A percentile compares a stretch with the other conserved stretches of the same genome.
Evolutionary conservation across 306 rosid genomes (phyloP).

Genomic region (Dalbergia oliveri): DNA sequence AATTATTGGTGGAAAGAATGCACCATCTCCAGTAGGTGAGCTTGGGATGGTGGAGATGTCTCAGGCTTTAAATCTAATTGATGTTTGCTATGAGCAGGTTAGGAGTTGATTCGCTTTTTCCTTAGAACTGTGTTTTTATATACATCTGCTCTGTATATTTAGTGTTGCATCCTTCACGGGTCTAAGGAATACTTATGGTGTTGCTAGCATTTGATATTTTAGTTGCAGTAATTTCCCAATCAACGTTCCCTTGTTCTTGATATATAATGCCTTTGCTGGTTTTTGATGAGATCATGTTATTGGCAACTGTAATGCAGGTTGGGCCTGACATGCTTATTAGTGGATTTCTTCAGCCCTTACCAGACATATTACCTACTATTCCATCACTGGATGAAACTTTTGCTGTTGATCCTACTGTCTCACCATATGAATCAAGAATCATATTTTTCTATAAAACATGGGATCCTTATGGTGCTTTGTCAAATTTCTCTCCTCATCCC

Average conservation of each 20-base stretch:
- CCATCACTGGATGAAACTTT: constrained; percentile 84
- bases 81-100: constrained; percentile 89
- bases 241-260: constrained; percentile 26
- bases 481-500: constrained; percentile 93
- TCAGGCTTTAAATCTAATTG: constrained; percentile 85
- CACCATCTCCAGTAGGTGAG: constrained; percentile 96
- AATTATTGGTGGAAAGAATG: constrained; percentile 89
- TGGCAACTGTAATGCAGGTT: constrained; percentile 63
- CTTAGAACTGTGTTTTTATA: constrained; percentile 6
- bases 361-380: constrained; percentile 76
- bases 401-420: constrained; percentile 79
- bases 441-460: constrained; percentile 89
- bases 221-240: constrained; percentile 28
- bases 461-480: constrained; percentile 91
- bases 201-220: constrained; percentile 22
- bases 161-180: constrained; percentile 8
- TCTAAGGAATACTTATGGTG: neutral
- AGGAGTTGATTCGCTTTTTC: constrained; percentile 31
- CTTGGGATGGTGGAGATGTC: constrained; percentile 99
- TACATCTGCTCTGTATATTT: constrained; percentile 20
- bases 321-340: constrained; percentile 93
- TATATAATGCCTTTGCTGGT: constrained; percentile 30
- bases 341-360: constrained; percentile 90
- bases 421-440: constrained; percentile 78
- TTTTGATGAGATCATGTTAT: constrained; percentile 15